A percentile compares a stretch with the other conserved stretches of the same genome.
Evolutionary conservation across 208 protist genomes (phyloP).

Genomic region (Acanthamoeba castellanii): DNA sequence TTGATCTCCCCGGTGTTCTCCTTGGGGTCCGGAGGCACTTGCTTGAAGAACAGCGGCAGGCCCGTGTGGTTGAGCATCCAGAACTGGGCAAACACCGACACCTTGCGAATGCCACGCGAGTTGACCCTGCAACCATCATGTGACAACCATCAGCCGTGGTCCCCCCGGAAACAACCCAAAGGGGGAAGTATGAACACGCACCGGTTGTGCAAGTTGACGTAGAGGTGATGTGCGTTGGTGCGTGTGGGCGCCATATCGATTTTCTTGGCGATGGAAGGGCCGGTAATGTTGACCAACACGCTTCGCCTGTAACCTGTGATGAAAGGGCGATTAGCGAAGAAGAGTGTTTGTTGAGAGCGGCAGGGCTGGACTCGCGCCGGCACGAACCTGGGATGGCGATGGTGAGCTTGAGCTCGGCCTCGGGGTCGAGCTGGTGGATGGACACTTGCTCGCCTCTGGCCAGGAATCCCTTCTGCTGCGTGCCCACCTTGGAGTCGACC

Average conservation of each 20-base stretch:
- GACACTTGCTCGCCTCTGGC: slow-evolving; percentile 62
- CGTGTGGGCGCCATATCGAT: slow-evolving; percentile 44
- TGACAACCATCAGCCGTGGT: not conserved
- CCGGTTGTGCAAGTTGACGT: slow-evolving; percentile 72
- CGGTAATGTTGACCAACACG: slow-evolving; percentile 49
- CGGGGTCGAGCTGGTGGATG: slow-evolving; percentile 52
- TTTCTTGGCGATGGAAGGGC: slow-evolving; percentile 37
- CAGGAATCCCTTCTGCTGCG: slow-evolving; percentile 52
- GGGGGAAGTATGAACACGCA: not conserved
- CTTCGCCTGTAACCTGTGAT: slow-evolving; percentile 68
- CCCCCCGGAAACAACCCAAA: not conserved
- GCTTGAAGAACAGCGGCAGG: slow-evolving; percentile 66
- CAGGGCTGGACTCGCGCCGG: not conserved
- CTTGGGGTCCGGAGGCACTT: slow-evolving; percentile 59
- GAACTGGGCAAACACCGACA: slow-evolving; percentile 63
- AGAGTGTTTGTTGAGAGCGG: not conserved
- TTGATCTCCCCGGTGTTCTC: slow-evolving; percentile 14
- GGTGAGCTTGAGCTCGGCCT: slow-evolving; percentile 55
- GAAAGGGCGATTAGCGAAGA: not conserved
- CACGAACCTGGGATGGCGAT: slow-evolving; percentile 59
- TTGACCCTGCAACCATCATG: slow-evolving; percentile 30
- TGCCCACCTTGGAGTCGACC: slow-evolving; percentile 38
- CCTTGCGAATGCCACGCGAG: slow-evolving; percentile 42
- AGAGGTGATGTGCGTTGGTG: slow-evolving; percentile 50
- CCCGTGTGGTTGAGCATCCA: slow-evolving; percentile 76